These are phyloP conservation scores for Saccharum spontaneum DNA, from an alignment of 176 grass and related monocot species.

Conservation along the genomic window DNA sequence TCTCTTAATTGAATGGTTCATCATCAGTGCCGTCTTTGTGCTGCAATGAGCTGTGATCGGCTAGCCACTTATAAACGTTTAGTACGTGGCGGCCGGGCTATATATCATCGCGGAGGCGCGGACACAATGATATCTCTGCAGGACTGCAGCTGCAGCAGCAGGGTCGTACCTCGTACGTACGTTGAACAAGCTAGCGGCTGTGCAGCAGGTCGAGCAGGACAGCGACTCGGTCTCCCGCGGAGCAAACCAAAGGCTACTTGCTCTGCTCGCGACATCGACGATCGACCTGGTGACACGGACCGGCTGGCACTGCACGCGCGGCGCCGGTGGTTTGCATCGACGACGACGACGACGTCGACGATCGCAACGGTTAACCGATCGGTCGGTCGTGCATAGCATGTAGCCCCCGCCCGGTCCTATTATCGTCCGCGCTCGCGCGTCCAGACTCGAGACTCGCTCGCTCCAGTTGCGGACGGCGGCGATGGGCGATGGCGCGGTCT, in stretches of 20 bases:
- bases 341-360: background rate
- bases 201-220: background rate
- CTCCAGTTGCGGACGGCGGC: background rate
- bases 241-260: background rate
- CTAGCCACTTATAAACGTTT: background rate
- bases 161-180: no score
- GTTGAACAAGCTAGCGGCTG: no score
- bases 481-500: background rate
- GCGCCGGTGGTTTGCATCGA: background rate
- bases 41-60: background rate
- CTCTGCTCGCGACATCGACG: background rate
- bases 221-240: background rate
- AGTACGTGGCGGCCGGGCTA: background rate
- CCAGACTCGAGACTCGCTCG: no score
- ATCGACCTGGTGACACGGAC: background rate
- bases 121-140: background rate
- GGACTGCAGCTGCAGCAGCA: background rate
- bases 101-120: no score
- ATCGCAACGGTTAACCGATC: background rate
- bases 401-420: background rate
- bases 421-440: no score
- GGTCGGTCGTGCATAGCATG: background rate
- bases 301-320: background rate
- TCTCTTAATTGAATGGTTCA: background rate
- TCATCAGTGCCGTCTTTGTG: background rate